Evolutionary conservation across 2,329 filamentous ascomycete genomes (phyloP).

Genomic region (Chaetothyriales sp.): DNA sequence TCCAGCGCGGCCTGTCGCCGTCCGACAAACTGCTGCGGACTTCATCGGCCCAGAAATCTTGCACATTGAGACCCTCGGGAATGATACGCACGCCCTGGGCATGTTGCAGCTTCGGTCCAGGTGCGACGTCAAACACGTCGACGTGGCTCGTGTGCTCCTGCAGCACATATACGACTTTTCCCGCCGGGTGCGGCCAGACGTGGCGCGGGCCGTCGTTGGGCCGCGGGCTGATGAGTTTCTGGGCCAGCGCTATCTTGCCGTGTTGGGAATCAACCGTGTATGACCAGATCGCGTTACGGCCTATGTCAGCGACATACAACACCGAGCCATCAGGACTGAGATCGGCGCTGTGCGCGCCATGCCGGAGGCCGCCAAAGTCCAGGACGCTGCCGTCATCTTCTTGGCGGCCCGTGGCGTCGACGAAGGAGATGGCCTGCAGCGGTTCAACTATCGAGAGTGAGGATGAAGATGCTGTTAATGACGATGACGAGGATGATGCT

Average conservation of each 20-base stretch:
- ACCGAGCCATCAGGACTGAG: slow-evolving; percentile 16
- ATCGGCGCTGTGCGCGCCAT: slow-evolving; percentile 19
- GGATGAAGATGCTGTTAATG: background rate
- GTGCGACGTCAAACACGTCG: slow-evolving; percentile 13
- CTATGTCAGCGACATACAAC: slow-evolving; percentile 21
- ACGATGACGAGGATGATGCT: background rate
- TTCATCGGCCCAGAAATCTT: slow-evolving; percentile 18
- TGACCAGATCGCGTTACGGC: slow-evolving; percentile 19
- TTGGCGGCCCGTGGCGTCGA: slow-evolving; percentile 8
- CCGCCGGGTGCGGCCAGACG: slow-evolving; percentile 17
- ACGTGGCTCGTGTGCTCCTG: slow-evolving; percentile 18
- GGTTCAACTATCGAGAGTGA: slow-evolving; percentile 2
- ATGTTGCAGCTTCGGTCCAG: slow-evolving; percentile 7
- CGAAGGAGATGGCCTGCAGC: slow-evolving; percentile 14
- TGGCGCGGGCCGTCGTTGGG: slow-evolving; percentile 16
- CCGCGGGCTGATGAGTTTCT: slow-evolving; percentile 16
- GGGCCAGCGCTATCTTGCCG: slow-evolving; percentile 7
- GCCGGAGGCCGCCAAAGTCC: slow-evolving; percentile 19
- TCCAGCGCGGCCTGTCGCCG: slow-evolving; percentile 10
- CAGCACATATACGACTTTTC: slow-evolving; percentile 14
- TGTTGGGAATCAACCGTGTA: slow-evolving; percentile 8
- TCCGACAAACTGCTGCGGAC: slow-evolving; percentile 14
- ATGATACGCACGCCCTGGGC: slow-evolving; percentile 16
- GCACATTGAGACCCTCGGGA: slow-evolving; percentile 5
- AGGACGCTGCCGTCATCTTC: slow-evolving; percentile 15